These are phyloP conservation scores for Penicillium fimorum DNA, from an alignment of 495 filamentous ascomycete genomes.

Conservation along the genomic window DNA sequence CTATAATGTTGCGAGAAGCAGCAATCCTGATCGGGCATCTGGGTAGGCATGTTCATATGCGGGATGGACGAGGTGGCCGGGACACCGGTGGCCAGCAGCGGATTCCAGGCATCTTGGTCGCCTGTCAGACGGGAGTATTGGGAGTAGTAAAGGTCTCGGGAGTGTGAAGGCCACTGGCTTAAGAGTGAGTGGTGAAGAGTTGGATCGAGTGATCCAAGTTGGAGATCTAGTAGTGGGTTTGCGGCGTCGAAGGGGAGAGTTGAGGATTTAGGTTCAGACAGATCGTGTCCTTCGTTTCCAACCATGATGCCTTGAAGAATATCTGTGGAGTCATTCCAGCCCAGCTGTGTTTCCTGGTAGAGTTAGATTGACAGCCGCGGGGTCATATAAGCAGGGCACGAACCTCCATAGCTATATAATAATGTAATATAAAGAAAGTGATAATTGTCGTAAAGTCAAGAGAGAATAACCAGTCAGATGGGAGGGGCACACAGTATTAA, in stretches of 20 bases:
- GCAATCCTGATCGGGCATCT: constrained; percentile 23
- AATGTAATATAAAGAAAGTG: not conserved
- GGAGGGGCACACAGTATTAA: constrained; percentile 10
- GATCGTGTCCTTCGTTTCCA: constrained; percentile 15
- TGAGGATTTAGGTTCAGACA: constrained; percentile 15
- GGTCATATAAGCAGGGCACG: constrained; percentile 3
- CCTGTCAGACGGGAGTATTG: constrained; percentile 26
- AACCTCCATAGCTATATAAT: constrained; percentile 23
- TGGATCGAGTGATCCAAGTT: constrained; percentile 22
- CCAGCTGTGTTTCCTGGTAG: constrained; percentile 16
- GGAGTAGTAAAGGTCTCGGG: constrained; percentile 25
- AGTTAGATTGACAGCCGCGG: constrained; percentile 3
- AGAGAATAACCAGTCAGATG: constrained; percentile 3
- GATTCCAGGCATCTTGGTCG: constrained; percentile 42
- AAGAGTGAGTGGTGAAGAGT: constrained; percentile 24
- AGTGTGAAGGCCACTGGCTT: constrained; percentile 23
- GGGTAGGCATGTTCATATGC: constrained; percentile 19
- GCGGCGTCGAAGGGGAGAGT: constrained; percentile 25
- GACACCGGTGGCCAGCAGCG: constrained; percentile 38
- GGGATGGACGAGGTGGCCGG: constrained; percentile 20
- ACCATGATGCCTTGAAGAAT: constrained; percentile 41
- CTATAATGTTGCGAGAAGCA: constrained; percentile 32
- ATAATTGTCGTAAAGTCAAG: not conserved
- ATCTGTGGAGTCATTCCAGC: constrained; percentile 34
- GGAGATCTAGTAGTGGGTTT: constrained; percentile 32